These are phyloP conservation scores for Fusarium nematophilum DNA, from an alignment of 2,329 filamentous ascomycete species.

Conservation along the genomic window DNA sequence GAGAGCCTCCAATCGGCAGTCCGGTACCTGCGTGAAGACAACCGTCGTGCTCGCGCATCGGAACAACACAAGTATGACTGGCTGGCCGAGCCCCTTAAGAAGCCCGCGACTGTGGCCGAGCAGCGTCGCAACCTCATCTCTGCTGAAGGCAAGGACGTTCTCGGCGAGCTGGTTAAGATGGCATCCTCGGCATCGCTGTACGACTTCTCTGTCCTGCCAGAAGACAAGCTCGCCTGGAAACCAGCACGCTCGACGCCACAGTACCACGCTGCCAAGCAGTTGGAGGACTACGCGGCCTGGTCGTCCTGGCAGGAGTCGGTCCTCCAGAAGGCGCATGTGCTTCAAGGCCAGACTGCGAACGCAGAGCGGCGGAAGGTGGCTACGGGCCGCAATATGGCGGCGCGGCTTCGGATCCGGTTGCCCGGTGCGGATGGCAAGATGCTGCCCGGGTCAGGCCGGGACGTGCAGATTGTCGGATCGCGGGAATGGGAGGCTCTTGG, in stretches of 20 bases:
- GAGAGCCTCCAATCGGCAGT: constrained; percentile 72
- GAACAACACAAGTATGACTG: constrained; percentile 70
- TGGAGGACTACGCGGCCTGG: constrained; percentile 74
- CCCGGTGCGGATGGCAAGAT: constrained; percentile 60
- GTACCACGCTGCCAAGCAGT: constrained; percentile 73
- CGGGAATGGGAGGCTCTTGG: constrained; percentile 67
- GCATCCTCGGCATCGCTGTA: constrained; percentile 67
- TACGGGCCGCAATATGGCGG: constrained; percentile 51
- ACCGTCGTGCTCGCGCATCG: constrained; percentile 67
- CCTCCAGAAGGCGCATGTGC: constrained; percentile 62
- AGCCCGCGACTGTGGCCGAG: constrained; percentile 57
- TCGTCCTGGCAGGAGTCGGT: constrained; percentile 67
- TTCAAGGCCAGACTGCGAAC: constrained; percentile 38
- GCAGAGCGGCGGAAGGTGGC: constrained; percentile 42
- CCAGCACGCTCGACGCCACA: constrained; percentile 72
- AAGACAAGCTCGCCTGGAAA: constrained; percentile 73
- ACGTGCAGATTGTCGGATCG: constrained; percentile 65
- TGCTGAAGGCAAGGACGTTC: constrained; percentile 71
- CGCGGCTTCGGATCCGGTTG: constrained; percentile 63
- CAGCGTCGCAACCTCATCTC: constrained; percentile 64
- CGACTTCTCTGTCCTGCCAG: constrained; percentile 67
- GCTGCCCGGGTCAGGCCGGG: constrained; percentile 50
- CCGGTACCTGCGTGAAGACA: constrained; percentile 75
- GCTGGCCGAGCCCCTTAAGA: constrained; percentile 69
- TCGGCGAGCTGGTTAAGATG: constrained; percentile 73